Base-by-base conservation (phyloP, 2,329 filamentous ascomycete species). In the Alternaria sp. region DNA sequence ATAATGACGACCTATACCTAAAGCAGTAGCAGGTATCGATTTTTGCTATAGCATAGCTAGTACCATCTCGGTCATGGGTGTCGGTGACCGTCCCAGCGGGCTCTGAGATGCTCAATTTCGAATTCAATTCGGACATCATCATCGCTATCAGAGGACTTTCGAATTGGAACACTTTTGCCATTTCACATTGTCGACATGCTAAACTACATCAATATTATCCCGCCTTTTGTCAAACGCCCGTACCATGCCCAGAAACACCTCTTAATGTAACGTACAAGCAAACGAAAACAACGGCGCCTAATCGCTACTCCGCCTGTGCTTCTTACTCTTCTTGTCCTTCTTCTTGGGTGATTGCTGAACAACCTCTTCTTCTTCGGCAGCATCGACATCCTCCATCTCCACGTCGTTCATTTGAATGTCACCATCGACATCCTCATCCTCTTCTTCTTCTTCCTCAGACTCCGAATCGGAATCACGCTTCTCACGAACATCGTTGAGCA, bases 321-420 rank as follows among this genome's bases (percentile, higher is more conserved):
- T 62, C 56, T 53, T 62, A 7, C 53, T 57, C 57, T 60, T 60
- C 53, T 59, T 59, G 8, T 49, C 52, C 32, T 58, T 57, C 47
- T 55, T 59, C 38, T 49, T 55, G 3, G 60, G 56, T 16, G 42
- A 28, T 34, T 62, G 55, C 7, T 54, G 46, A 2, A 59, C 32
- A 9, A 32, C 51, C 18, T 59, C 55, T 26, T 28, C 54, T 5
- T 59, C 36, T 24, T 34, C 44, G 26, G 8, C 43, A 18, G 53
- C 53, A 28, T 49, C 55, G 9, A 49, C 51, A 44, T 62, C 55
- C 22, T 62, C 51, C 48, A 59, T 54, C 32, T 62, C 60, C 3
- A 53, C 61, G 46, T 67, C 65, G 24, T 54, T 39, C 65, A 68
- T 68, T 7, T 62, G 49, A 1, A 66, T 53, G 39, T 68, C 63